phyloP scores from a whole-genome alignment of 805 yeast genomes.

The Scheffersomyces lignosus region DNA sequence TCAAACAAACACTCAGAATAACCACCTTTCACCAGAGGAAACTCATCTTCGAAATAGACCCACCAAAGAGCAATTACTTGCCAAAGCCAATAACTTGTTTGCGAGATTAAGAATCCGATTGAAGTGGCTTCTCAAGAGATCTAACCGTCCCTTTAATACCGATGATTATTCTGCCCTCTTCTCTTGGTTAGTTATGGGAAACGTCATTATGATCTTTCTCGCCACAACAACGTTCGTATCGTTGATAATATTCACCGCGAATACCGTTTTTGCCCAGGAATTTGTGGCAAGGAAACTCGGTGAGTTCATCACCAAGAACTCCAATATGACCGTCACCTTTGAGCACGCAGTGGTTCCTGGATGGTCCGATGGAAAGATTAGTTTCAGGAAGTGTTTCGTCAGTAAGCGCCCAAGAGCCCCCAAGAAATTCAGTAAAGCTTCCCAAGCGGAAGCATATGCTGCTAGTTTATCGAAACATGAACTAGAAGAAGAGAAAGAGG shows the following conservation, averaged over 20 bases:
- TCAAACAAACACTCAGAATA: too few relatives aligned
- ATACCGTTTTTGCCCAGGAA: slow-evolving; percentile 88
- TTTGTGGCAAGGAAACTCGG: slow-evolving; percentile 81
- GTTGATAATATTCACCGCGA: slow-evolving; percentile 68
- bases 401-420: slow-evolving; percentile 73
- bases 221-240: slow-evolving; percentile 95
- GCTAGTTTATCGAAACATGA: slow-evolving; percentile 36
- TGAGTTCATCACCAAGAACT: slow-evolving; percentile 76
- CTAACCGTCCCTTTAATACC: slow-evolving; percentile 82
- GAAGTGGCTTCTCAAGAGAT: slow-evolving; percentile 75
- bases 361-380: slow-evolving; percentile 85
- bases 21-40: too few relatives aligned
- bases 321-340: slow-evolving; percentile 80
- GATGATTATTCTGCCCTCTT: slow-evolving; percentile 90
- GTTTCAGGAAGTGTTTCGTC: slow-evolving; percentile 81
- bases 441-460: slow-evolving; percentile 69
- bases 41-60: too few relatives aligned
- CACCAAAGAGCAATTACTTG: slow-evolving; percentile 23
- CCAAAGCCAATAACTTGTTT: slow-evolving; percentile 28
- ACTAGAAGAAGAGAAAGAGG: slow-evolving; percentile 31
- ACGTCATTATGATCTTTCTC: slow-evolving; percentile 70
- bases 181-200: slow-evolving; percentile 90
- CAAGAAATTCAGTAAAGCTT: slow-evolving; percentile 62
- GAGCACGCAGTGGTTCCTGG: slow-evolving; percentile 94
- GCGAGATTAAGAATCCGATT: slow-evolving; percentile 37